Evolutionary conservation across 305 asterid genomes (phyloP), one percentile per base, ranked within the genome.

Genomic region (Fraxinus paxiana): DNA sequence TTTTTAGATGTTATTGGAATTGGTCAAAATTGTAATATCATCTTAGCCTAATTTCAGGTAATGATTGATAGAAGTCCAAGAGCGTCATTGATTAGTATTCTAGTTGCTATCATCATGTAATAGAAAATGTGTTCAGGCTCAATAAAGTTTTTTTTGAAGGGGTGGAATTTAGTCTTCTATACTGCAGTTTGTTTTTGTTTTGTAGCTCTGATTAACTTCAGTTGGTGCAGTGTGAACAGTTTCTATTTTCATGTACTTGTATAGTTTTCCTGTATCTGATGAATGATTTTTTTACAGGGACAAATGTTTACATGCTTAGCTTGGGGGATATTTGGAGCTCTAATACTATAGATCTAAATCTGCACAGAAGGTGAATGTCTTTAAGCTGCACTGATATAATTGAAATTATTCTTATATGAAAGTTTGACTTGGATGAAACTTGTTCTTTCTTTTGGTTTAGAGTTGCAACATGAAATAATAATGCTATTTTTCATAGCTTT

Each of bases 301-400:
- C 30, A 28, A 28, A 28, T 28, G 2, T 94, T 72, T 85, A 80
- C 81, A 92, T 92, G 93, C 95, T 96, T 78, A 92, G 89, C 78
- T 89, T 94, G 90, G 98, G 97, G 33, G 98, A 93, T 83, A 86
- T 90, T 59, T 92, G 98, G 97, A 94, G 99, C 91, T 92, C 98
- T 79, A 92, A 91, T 82, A 92, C 97, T 41, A 91, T 95, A 77
- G 98, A 93, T 86, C 85, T 95, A 54, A 93, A 92, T 89, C 98
- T 95, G 82, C 98, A 95, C 81, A 86, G 92, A 82, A 92, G 98
- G 98, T 92, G 74, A 81, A 38, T 77, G 51, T 20, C 24, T 75
- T 17, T 61, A 30, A 22, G 67, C 69, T 59, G 73, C 54, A 26
- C 46, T 17, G 24, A 33, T 24, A 12, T 22, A 10, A 24, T 9